phyloP scores from a whole-genome alignment of 176 grass and related monocot genomes.

The Oryza officinalis region DNA sequence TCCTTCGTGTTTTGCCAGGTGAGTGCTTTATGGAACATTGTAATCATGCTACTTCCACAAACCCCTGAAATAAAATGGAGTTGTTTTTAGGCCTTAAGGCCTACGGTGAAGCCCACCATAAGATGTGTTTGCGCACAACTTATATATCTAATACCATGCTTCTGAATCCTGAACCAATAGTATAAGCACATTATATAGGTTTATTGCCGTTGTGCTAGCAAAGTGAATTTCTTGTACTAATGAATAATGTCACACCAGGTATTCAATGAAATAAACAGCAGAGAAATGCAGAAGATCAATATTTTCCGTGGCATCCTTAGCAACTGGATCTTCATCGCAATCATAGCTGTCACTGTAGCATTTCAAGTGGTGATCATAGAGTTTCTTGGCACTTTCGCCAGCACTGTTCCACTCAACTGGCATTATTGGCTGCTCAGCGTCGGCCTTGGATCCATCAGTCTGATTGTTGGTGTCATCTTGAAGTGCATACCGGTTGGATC shows the following conservation, averaged over 20 bases:
- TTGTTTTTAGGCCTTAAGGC: neutral
- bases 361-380: conserved; percentile 95
- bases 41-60: neutral
- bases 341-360: conserved; percentile 58
- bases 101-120: neutral
- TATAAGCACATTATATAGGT: neutral
- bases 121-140: neutral
- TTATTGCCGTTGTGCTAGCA: neutral
- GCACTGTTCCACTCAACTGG: conserved; percentile 79
- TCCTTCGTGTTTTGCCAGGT: conserved; percentile 99
- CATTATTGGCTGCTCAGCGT: conserved; percentile 74
- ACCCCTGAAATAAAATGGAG: neutral
- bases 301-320: conserved; percentile 67
- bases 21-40: conserved; percentile 14
- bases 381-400: conserved; percentile 78
- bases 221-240: neutral
- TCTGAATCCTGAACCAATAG: neutral
- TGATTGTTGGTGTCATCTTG: conserved; percentile 71
- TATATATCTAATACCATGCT: neutral
- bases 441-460: conserved; percentile 66
- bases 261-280: conserved; percentile 98
- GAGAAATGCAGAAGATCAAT: conserved; percentile 96
- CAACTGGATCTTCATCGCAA: conserved; percentile 71
- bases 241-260: conserved; percentile 49
- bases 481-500: conserved; percentile 81